These are phyloP conservation scores for Phytopythium kandeliae DNA, from an alignment of 352 stramenopile species.

Conservation along the genomic window DNA sequence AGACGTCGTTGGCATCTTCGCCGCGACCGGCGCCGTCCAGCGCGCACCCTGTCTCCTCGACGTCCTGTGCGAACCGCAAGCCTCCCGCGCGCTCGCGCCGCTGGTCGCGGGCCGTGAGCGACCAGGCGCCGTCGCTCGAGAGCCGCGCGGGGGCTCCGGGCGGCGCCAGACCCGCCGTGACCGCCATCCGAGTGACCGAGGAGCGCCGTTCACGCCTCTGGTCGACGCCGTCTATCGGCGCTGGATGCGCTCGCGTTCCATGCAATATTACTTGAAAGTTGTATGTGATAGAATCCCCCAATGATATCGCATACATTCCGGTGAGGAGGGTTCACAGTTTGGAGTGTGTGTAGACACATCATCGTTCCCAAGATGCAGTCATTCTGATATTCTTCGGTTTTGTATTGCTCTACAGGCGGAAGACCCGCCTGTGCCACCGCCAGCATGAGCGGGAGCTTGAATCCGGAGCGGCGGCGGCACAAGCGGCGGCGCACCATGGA, in stretches of 20 bases:
- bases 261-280: too few species aligned
- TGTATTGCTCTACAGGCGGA: too few species aligned
- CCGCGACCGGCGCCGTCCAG: conserved; percentile 7
- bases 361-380: too few species aligned
- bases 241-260: too few species aligned
- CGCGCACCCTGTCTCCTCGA: conserved; percentile 12
- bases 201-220: too few species aligned
- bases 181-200: background rate
- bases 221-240: too few species aligned
- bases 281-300: too few species aligned
- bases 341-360: too few species aligned
- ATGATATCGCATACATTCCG: too few species aligned
- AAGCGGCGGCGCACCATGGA: conserved; percentile 53
- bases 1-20: conserved; percentile 8
- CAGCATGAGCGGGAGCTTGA: conserved; percentile 16
- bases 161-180: background rate
- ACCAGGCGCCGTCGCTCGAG: conserved; percentile 5
- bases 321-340: too few species aligned
- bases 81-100: conserved; percentile 33
- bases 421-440: too few species aligned
- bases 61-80: conserved; percentile 57
- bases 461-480: conserved; percentile 18
- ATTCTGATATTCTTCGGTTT: too few species aligned
- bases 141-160: conserved; percentile 2
- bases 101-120: conserved; percentile 5